These are phyloP conservation scores for Yarrowia sp. DNA, from an alignment of 805 yeast genomes.

Conservation along the genomic window DNA sequence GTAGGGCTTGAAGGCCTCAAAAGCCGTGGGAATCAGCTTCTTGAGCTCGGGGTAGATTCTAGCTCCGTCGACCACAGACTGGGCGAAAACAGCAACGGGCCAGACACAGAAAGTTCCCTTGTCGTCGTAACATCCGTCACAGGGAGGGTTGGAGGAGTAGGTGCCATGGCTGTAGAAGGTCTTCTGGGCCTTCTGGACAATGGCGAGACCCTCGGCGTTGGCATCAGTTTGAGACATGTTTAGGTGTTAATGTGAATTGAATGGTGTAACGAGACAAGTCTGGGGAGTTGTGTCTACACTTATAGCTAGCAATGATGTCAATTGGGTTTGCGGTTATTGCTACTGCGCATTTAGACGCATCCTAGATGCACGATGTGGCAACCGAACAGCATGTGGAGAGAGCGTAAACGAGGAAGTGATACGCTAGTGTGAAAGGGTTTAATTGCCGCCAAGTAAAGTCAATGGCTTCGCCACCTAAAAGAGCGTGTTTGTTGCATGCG, in stretches of 20 bases:
- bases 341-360: not conserved
- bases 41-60: conserved; percentile 48
- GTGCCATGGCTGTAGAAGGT: conserved; percentile 31
- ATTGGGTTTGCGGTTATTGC: not conserved
- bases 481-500: too few species aligned
- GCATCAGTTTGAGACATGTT: not conserved
- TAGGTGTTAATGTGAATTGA: not conserved
- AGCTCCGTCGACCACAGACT: conserved; percentile 65
- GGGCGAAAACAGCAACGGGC: conserved; percentile 64
- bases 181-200: conserved; percentile 28
- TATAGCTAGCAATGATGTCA: conserved; percentile 2
- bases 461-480: not conserved
- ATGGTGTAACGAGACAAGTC: not conserved
- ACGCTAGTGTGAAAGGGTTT: not conserved
- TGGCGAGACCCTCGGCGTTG: conserved; percentile 17
- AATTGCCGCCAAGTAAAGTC: not conserved
- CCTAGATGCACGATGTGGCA: not conserved
- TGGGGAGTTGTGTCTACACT: not conserved
- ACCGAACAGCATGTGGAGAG: not conserved
- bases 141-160: conserved; percentile 34
- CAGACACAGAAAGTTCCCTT: conserved; percentile 60
- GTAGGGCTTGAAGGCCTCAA: conserved; percentile 50
- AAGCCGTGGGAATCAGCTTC: conserved; percentile 53
- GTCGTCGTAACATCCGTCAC: conserved; percentile 49
- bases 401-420: not conserved